phyloP scores from a whole-genome alignment of 2,329 filamentous ascomycete species.

The Aspergillus novoparasiticus region DNA sequence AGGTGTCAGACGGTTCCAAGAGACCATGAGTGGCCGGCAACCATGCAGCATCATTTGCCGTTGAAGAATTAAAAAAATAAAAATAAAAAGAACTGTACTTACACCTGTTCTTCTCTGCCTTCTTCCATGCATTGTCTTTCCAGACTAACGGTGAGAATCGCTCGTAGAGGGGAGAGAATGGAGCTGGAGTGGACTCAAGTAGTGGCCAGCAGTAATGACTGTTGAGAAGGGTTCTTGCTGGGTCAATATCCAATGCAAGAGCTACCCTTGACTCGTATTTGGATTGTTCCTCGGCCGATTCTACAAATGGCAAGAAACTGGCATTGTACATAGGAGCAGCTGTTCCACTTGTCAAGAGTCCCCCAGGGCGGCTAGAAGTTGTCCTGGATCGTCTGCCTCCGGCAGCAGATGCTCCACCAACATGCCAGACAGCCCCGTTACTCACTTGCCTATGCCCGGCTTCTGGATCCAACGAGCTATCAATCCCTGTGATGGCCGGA shows the following conservation, averaged over 20 bases:
- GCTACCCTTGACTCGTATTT: slow-evolving; percentile 76
- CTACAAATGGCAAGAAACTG: slow-evolving; percentile 55
- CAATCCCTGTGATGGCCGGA: slow-evolving; percentile 17
- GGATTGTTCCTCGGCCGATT: slow-evolving; percentile 63
- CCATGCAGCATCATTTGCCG: background rate
- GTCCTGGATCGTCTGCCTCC: slow-evolving; percentile 46
- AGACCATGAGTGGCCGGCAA: background rate
- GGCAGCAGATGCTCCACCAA: slow-evolving; percentile 69
- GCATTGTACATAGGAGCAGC: slow-evolving; percentile 68
- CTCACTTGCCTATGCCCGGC: slow-evolving; percentile 57
- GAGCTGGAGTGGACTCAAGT: slow-evolving; percentile 26
- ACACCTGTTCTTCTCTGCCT: slow-evolving; percentile 34
- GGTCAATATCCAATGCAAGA: slow-evolving; percentile 77
- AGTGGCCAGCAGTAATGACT: slow-evolving; percentile 41
- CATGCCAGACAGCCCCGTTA: slow-evolving; percentile 72
- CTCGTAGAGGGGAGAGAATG: slow-evolving; percentile 31
- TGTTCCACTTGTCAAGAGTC: slow-evolving; percentile 68
- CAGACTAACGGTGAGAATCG: slow-evolving; percentile 38
- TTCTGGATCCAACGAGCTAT: slow-evolving; percentile 10
- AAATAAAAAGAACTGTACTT: slow-evolving; percentile 24
- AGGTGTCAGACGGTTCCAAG: background rate
- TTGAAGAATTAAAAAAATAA: background rate
- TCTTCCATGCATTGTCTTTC: slow-evolving; percentile 44
- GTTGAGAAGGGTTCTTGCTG: slow-evolving; percentile 65
- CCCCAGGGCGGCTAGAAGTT: slow-evolving; percentile 65